A percentile compares a stretch with the other conserved stretches of the same genome.
These are phyloP conservation scores for Yamadazyma dushanensis DNA, from an alignment of 1,139 yeast genomes.

Conservation along the genomic window DNA sequence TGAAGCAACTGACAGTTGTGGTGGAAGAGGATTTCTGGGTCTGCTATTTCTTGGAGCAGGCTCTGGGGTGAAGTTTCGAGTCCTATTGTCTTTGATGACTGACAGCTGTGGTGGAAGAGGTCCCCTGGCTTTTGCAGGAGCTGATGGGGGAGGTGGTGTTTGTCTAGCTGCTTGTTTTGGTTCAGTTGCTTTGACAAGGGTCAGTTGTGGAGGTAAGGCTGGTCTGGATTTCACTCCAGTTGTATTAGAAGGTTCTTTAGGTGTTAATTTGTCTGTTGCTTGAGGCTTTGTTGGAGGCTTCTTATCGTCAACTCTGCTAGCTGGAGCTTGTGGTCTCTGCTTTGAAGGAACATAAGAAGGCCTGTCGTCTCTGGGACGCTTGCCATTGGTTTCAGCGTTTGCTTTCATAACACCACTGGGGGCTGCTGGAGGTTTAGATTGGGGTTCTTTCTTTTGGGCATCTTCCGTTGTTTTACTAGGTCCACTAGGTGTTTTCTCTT, in stretches of 20 bases:
- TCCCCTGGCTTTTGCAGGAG: constrained; percentile 5
- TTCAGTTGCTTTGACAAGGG: neutral
- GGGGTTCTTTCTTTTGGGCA: neutral
- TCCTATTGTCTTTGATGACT: constrained; percentile 1
- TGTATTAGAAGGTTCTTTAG: neutral
- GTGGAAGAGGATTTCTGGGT: constrained; percentile 15
- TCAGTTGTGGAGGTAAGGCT: constrained; percentile 14
- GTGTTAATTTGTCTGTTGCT: no score
- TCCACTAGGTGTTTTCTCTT: neutral
- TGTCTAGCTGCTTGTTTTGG: neutral
- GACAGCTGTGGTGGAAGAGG: constrained; percentile 20
- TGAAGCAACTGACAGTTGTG: constrained; percentile 13
- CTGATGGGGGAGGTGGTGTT: neutral
- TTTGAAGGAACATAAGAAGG: constrained; percentile 4
- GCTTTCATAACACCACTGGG: no score
- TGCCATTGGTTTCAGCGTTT: neutral
- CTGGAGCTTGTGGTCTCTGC: neutral
- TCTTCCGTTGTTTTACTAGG: neutral
- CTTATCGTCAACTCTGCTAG: no score
- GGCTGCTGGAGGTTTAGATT: neutral
- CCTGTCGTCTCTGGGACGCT: neutral
- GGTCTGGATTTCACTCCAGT: neutral
- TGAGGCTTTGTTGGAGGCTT: neutral
- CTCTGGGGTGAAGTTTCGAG: constrained; percentile 3
- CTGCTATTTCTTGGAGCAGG: constrained; percentile 1